phyloP scores from a whole-genome alignment of 495 filamentous ascomycete genomes.

The Penicillium bovifimosum region DNA sequence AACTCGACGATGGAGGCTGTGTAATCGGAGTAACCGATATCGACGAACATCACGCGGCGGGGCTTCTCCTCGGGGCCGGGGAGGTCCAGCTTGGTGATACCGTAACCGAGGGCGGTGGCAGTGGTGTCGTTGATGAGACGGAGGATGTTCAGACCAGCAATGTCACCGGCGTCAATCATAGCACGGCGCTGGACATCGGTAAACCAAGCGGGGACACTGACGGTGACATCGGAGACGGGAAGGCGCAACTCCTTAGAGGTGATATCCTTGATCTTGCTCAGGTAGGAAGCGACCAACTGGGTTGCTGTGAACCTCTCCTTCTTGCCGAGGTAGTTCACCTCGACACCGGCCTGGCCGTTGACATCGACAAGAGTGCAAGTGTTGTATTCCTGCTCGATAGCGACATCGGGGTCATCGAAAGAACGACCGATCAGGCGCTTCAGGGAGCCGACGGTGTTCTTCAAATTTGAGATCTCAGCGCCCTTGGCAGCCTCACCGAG shows the following conservation, averaged over 20 bases:
- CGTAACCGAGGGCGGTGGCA: constrained; percentile 90
- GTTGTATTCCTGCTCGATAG: constrained; percentile 86
- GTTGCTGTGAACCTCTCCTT: constrained; percentile 89
- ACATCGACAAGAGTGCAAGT: constrained; percentile 84
- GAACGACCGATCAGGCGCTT: constrained; percentile 87
- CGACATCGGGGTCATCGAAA: constrained; percentile 83
- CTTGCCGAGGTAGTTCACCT: constrained; percentile 89
- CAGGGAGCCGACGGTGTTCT: constrained; percentile 91
- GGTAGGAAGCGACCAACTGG: constrained; percentile 89
- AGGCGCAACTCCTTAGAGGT: constrained; percentile 82
- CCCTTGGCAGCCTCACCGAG: constrained; percentile 95
- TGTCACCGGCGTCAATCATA: constrained; percentile 88
- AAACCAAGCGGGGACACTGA: constrained; percentile 96
- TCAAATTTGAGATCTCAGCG: constrained; percentile 98
- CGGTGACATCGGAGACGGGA: constrained; percentile 89
- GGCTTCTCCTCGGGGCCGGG: constrained; percentile 88
- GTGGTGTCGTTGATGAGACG: constrained; percentile 98
- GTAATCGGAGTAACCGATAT: constrained; percentile 96
- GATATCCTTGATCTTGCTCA: constrained; percentile 89
- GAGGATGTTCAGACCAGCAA: constrained; percentile 87
- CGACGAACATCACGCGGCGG: constrained; percentile 83
- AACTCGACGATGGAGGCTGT: constrained; percentile 93
- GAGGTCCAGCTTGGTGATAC: constrained; percentile 95
- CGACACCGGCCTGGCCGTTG: constrained; percentile 88
- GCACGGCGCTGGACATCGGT: constrained; percentile 87